Base-by-base conservation (phyloP, 768 basidiomycete species). In the Tulasnella sp. region DNA sequence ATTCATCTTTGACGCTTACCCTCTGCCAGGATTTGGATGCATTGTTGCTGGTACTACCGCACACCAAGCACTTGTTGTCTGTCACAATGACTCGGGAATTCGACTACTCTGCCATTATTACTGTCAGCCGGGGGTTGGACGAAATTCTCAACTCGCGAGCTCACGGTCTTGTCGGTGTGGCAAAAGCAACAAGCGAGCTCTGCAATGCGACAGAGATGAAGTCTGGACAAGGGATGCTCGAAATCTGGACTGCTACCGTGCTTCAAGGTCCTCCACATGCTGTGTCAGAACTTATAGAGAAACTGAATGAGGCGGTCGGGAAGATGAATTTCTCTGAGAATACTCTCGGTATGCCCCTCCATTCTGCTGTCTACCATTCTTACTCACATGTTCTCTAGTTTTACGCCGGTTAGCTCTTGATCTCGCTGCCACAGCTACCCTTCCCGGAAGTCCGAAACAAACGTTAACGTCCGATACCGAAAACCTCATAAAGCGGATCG, bases 201-300 rank as follows among this genome's bases (percentile, higher is more conserved):
- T 73, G 73, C 58, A 67, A 68, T 4, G 64, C 71, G 2, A 72
- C 85, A 14, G 77, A 77, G 2, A 74, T 81, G 14, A 78, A 80
- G 6, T 76, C 79, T n/a, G 92, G 93, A 3, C 72, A 79, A 23
- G 85, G 83, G 21, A 70, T 92, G 66, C 69, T 76, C 17, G 73
- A 81, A 19, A 77, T 94, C 34, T 94, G 90, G 90, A 71, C 74
- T 11, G 55, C 67, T 0, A 67, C 67, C 48, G 62, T 71, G 23
- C 64, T 61, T 5, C 58, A 11, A 67, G n/a, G n/a, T 65, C 5
- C 67, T 82, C 54, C 74, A 64, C 9, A 41, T 35, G 12, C 17
- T n/a, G 19, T 15, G 14, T 17, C 21, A 34, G 14, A n/a, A 6
- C 41, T 7, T n/a, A n/a, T n/a, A n/a, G n/a, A n/a, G n/a, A n/a